These are phyloP conservation scores for Podila epigama DNA, from an alignment of 192 early-diverging fungal species.

Conservation along the genomic window DNA sequence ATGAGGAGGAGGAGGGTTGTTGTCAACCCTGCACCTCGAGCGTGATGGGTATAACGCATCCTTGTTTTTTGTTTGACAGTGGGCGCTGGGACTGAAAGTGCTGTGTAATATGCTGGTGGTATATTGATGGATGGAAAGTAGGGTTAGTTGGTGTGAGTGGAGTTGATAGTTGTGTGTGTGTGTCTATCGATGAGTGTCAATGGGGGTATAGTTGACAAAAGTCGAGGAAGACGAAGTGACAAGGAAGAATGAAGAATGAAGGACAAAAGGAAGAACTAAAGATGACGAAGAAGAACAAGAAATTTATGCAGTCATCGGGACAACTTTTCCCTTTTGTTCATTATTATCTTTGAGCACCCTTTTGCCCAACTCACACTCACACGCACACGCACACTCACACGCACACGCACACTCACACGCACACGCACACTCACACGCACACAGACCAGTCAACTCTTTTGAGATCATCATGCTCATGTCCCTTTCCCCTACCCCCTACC, in stretches of 20 bases:
- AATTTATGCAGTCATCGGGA: no score
- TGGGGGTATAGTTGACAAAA: not conserved
- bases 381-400: no score
- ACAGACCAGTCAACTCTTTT: no score
- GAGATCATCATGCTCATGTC: no score
- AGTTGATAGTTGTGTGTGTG: no score
- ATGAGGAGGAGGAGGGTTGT: not conserved
- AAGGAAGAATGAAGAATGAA: not conserved
- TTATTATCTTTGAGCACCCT: no score
- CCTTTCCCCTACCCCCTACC: no score
- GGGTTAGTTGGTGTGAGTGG: no score
- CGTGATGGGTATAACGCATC: not conserved
- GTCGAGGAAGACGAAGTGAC: not conserved
- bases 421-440: no score
- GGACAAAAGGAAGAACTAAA: not conserved
- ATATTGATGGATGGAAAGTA: not conserved
- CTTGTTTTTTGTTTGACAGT: not conserved
- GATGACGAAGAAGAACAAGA: not conserved
- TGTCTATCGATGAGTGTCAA: not conserved
- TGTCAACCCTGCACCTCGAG: not conserved
- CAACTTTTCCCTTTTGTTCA: no score
- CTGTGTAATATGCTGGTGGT: not conserved
- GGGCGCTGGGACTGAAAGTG: not conserved
- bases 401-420: no score
- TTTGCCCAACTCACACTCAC: no score